phyloP scores from a whole-genome alignment of 2,329 filamentous ascomycete genomes.

The Pseudonectria foliicola region DNA sequence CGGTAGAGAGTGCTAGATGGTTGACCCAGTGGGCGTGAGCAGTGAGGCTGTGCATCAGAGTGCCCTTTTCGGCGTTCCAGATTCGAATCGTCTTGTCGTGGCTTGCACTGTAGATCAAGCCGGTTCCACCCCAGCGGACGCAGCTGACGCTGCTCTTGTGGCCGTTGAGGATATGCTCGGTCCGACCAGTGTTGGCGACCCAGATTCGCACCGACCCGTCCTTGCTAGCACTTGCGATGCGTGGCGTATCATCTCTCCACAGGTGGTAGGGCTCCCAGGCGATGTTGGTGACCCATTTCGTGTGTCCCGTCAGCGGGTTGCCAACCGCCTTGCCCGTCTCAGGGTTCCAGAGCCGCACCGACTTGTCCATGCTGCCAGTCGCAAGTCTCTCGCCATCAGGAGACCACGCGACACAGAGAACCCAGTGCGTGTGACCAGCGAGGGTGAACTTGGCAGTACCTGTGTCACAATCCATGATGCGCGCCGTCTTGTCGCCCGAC shows the following conservation, averaged over 20 bases:
- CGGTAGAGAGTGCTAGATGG: constrained; percentile 86
- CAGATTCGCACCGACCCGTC: constrained; percentile 84
- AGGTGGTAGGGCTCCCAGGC: constrained; percentile 92
- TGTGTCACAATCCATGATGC: constrained; percentile 93
- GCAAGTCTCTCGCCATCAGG: constrained; percentile 76
- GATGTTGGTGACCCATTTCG: constrained; percentile 80
- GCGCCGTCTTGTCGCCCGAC: constrained; percentile 81
- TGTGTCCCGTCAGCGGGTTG: constrained; percentile 68
- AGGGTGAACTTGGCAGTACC: constrained; percentile 82
- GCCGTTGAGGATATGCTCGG: constrained; percentile 76
- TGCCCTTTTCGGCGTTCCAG: constrained; percentile 77
- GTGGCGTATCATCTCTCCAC: constrained; percentile 64
- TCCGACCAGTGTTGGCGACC: constrained; percentile 70
- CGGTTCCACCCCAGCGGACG: constrained; percentile 90
- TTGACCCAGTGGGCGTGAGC: constrained; percentile 94
- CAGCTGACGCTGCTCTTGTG: constrained; percentile 87
- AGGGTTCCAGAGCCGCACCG: constrained; percentile 83
- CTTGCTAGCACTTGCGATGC: constrained; percentile 81
- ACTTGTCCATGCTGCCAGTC: constrained; percentile 89
- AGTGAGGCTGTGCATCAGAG: constrained; percentile 68
- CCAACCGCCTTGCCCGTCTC: constrained; percentile 69
- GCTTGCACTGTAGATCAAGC: constrained; percentile 73
- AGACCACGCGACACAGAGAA: constrained; percentile 79
- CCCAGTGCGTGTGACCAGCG: constrained; percentile 84
- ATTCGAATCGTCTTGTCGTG: constrained; percentile 91